A percentile compares a stretch with the other conserved stretches of the same genome.
phyloP scores from a whole-genome alignment of 2,329 filamentous ascomycete genomes.

The Talaromyces funiculosus region DNA sequence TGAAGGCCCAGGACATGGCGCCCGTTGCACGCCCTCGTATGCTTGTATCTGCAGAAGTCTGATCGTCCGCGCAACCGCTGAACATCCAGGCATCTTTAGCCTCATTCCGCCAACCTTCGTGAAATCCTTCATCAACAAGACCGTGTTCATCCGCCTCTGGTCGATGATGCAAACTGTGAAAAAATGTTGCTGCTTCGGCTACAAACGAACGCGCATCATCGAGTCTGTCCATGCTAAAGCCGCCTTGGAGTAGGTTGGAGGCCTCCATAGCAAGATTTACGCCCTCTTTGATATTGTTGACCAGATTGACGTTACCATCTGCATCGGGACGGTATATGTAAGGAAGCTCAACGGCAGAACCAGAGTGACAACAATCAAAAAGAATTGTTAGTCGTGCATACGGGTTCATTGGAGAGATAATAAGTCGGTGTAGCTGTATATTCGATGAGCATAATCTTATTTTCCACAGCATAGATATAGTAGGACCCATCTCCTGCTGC shows the following conservation, averaged over 20 bases:
- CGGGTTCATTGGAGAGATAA: constrained; percentile 49
- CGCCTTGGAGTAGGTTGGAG: constrained; percentile 45
- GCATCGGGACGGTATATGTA: constrained; percentile 54
- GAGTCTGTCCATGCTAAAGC: constrained; percentile 20
- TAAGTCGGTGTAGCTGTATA: constrained; percentile 42
- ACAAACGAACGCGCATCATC: constrained; percentile 13
- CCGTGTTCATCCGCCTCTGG: constrained; percentile 43
- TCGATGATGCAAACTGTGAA: constrained; percentile 12
- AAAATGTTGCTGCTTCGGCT: constrained; percentile 11
- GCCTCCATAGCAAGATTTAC: constrained; percentile 48
- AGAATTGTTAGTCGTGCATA: constrained; percentile 51
- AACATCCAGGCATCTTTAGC: constrained; percentile 49
- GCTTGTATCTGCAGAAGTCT: constrained; percentile 46
- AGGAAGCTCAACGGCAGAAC: constrained; percentile 54
- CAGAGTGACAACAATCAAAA: constrained; percentile 59
- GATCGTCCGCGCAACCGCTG: constrained; percentile 47
- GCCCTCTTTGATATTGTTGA: constrained; percentile 52
- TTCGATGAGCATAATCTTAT: background rate
- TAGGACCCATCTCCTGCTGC: background rate
- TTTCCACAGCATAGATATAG: background rate
- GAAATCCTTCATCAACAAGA: constrained; percentile 41
- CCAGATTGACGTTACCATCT: constrained; percentile 51
- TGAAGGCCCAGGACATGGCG: constrained; percentile 15
- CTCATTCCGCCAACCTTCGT: constrained; percentile 42
- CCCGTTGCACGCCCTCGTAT: constrained; percentile 37